Evolutionary conservation across 1,139 yeast species (phyloP), one percentile per base, ranked within the genome.

Genomic region (Blastobotrys proliferans): DNA sequence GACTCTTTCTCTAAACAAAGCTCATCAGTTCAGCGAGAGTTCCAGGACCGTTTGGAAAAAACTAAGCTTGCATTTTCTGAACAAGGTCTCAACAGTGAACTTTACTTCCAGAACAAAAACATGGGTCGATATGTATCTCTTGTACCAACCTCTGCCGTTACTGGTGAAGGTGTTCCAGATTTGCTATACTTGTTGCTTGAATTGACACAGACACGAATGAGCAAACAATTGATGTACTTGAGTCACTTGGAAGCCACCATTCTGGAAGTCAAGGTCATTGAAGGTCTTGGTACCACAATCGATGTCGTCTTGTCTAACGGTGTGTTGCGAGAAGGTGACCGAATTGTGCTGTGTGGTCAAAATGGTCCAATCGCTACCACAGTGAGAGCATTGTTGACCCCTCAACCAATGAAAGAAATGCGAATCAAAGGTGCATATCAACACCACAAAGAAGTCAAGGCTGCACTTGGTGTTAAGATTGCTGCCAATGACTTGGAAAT

Each of bases 131-230:
- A 83, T 60, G 98, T 94, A 47, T 88, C 97, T 29, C 83, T 94
- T 58, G 96, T 94, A 44, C 98, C 99, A 56, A 92, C 98, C 11
- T 90, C 97, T 49, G 98, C 99, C 46, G 94, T 90, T 38, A 90
- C 97, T 22, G 99, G 98, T 67, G 99, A 94, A 70, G 99, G 99
- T 83, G 94, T 94, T 56, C 98, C 99, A 38, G 99, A 94, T 78
- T 76, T 94, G 70, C 79, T 94, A 62, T 90, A 96, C 92, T 77
- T 94, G 66, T 75, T 94, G 62, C 77, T 94, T 57, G 97, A 92
- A 67, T 77, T 94, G 60, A 92, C 98, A 19, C 97, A 94, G 70
- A 84, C 87, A 80, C 83, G 98, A 74, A 94, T 94, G 99, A 85
- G 96, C 49, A 90, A 90, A 68, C 97, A 92, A 74, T 82, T 94